Conservation (phyloP, 2,329 filamentous ascomycete species). For the Blumeria hordei region DNA sequence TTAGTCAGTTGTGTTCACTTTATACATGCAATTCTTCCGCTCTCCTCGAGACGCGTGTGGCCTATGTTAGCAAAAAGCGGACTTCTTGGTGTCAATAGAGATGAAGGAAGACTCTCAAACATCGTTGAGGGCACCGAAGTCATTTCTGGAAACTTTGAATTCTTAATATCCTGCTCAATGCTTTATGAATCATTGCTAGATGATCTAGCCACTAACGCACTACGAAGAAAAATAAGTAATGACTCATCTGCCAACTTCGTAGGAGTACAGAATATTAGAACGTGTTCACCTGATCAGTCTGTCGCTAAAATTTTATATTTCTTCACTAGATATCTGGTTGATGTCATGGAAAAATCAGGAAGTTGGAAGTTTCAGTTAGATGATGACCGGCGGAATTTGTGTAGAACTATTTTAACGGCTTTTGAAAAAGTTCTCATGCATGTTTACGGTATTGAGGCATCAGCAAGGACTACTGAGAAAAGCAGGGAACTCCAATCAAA, state of each 20-base stretch:
- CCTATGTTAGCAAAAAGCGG: conserved; percentile 65
- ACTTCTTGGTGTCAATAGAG: conserved; percentile 52
- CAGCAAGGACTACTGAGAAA: conserved; percentile 16
- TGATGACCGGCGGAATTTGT: conserved; percentile 43
- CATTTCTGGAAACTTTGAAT: conserved; percentile 48
- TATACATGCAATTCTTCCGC: conserved; percentile 41
- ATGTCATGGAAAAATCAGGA: conserved; percentile 63
- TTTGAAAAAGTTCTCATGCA: conserved; percentile 49
- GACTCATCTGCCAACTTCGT: conserved; percentile 24
- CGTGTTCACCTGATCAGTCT: conserved; percentile 55
- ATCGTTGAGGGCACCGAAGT: conserved; percentile 70
- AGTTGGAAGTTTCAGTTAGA: conserved; percentile 62
- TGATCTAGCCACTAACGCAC: conserved; percentile 45
- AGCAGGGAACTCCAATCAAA: neutral
- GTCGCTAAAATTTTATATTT: conserved; percentile 47
- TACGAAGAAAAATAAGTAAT: conserved; percentile 35
- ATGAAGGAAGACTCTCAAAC: conserved; percentile 49
- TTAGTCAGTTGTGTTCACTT: conserved; percentile 55
- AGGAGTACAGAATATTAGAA: conserved; percentile 28
- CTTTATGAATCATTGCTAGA: conserved; percentile 56
- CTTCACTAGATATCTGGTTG: conserved; percentile 52
- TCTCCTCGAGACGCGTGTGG: conserved; percentile 72
- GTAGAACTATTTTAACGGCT: conserved; percentile 39
- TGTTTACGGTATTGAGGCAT: conserved; percentile 45
- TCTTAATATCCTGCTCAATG: conserved; percentile 48